Base-by-base conservation (phyloP, 1,284 basidiomycete species). In the Polyporus tsugae region DNA sequence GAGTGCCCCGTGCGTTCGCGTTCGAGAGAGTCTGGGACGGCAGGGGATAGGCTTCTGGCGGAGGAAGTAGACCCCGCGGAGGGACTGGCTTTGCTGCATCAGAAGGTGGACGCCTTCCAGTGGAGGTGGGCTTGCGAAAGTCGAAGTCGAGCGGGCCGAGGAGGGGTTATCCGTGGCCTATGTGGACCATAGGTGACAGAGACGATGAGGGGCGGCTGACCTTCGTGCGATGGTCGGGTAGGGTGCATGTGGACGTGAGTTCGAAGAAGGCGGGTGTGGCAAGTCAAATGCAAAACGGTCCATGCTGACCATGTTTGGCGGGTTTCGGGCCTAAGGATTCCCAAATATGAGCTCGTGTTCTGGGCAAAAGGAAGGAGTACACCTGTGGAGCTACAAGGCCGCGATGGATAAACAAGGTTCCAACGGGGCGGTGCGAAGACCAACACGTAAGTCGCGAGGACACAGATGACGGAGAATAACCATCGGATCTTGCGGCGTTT, bases 181-280 rank as follows among this genome's bases (percentile, higher is more conserved):
- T 22, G 35, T 57, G 19, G 52, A 60, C 9, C 17, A 64, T 55
- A 46, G 62, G 61, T 60, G 62, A 61, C 55, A 68, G 64, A 41
- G 60, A 62, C 49, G 60, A 38, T 38, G 36, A 39, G 46, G 58
- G 60, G 13, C 53, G 38, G 33, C 4, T 17, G 39, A 59, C 35
- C 60, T 72, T 72, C 71, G 63, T 72, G 71, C 71, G 71, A 72
- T 65, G 69, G 71, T 72, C 71, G 71, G 69, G 49, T 36, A 53
- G 59, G 55, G 62, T 53, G 64, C 64, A 65, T 64, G 57, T 25
- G 64, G 57, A 35, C 49, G 64, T 66, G 68, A 63, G 67, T 38
- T 46, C 64, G 53, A 52, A 63, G 53, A 60, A 64, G 62, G 60
- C 44, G 66, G 64, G 38, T 57, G 36, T 35, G 67, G 60, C 33